These are phyloP conservation scores for Pedinophyceae sp. DNA, from an alignment of 139 green algal genomes.

Conservation along the genomic window DNA sequence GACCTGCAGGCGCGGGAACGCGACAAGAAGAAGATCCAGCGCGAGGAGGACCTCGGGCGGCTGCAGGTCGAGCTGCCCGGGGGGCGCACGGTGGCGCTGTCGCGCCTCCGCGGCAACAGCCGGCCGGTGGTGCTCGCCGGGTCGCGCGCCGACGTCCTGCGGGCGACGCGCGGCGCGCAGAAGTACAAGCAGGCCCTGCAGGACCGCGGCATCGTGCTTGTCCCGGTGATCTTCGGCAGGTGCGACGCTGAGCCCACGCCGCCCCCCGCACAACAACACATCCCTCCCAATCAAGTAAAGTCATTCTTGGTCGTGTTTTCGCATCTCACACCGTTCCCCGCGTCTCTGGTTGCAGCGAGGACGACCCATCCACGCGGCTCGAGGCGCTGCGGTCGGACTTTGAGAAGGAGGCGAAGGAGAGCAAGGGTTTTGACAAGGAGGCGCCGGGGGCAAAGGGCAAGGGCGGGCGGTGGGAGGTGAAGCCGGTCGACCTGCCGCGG, in stretches of 20 bases:
- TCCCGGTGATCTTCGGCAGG: background rate
- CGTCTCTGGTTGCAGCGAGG: too few species aligned
- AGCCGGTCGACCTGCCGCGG: slow-evolving; percentile 26
- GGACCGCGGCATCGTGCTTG: slow-evolving; percentile 53
- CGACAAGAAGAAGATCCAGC: slow-evolving; percentile 27
- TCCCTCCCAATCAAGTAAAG: background rate
- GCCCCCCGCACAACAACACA: background rate
- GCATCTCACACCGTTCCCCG: too few species aligned
- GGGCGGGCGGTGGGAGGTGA: slow-evolving; percentile 31
- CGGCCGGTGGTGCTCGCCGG: background rate
- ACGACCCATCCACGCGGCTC: background rate
- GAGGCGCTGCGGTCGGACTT: background rate
- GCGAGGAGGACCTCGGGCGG: slow-evolving; percentile 61
- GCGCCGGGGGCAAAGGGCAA: background rate
- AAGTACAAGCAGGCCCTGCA: slow-evolving; percentile 30
- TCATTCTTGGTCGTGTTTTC: too few species aligned
- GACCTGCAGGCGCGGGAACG: slow-evolving; percentile 37
- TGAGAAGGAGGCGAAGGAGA: background rate
- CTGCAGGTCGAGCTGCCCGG: slow-evolving; percentile 41
- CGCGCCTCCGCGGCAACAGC: background rate
- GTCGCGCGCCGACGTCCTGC: slow-evolving; percentile 25
- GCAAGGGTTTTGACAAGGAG: slow-evolving; percentile 34
- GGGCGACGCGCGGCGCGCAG: slow-evolving; percentile 32
- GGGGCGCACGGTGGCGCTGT: background rate
- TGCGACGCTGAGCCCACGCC: background rate